phyloP scores from a whole-genome alignment of 192 early-diverging fungal species.

The Coemansia sp. region DNA sequence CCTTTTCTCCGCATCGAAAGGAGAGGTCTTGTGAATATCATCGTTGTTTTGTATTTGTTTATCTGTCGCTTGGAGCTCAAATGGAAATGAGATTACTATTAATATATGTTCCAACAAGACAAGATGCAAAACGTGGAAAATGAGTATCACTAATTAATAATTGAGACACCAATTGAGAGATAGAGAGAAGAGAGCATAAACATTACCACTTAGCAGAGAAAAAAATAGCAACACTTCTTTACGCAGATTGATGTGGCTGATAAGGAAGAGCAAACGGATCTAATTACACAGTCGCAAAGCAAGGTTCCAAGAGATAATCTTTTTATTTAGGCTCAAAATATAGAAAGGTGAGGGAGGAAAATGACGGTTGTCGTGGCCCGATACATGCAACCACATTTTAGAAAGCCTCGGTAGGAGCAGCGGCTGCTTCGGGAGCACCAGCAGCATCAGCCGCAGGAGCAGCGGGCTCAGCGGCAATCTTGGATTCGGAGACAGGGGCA shows the following conservation, averaged over 20 bases:
- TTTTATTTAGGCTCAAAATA: slow-evolving; percentile 12
- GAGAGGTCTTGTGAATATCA: slow-evolving; percentile 37
- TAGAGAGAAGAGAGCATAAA: too few relatives aligned
- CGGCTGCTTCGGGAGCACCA: slow-evolving; percentile 28
- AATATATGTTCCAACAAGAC: neutral
- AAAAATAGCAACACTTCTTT: too few relatives aligned
- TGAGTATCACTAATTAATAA: neutral
- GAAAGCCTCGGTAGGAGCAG: slow-evolving; percentile 42
- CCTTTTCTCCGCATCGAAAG: slow-evolving; percentile 18
- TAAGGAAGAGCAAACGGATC: too few relatives aligned
- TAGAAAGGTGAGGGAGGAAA: slow-evolving; percentile 11
- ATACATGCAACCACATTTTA: slow-evolving; percentile 35
- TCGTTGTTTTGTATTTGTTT: neutral
- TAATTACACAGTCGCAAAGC: neutral
- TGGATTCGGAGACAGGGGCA: slow-evolving; percentile 67
- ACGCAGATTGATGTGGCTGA: too few relatives aligned
- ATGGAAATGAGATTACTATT: too few relatives aligned
- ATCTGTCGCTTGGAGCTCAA: too few relatives aligned
- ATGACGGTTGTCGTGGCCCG: slow-evolving; percentile 10
- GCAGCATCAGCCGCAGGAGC: slow-evolving; percentile 26
- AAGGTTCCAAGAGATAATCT: neutral
- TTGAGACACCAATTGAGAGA: too few relatives aligned
- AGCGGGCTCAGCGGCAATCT: slow-evolving; percentile 34
- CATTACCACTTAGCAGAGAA: too few relatives aligned
- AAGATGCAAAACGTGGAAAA: neutral